Evolutionary conservation across 179 eudicot genomes (phyloP).

Genomic region (Monotropa hypopitys): DNA sequence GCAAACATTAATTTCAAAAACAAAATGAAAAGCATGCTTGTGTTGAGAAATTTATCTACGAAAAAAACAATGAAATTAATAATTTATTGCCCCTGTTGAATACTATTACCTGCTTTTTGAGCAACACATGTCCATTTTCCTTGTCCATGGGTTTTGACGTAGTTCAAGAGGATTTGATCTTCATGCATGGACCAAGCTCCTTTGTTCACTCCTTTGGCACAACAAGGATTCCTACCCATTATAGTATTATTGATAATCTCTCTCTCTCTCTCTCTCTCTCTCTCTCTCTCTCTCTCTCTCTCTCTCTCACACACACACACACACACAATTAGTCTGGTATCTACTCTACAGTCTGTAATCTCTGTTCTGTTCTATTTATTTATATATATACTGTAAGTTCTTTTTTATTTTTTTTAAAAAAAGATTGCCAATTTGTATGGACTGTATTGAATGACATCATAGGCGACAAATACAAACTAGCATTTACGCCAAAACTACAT

Average conservation of each 20-base stretch:
- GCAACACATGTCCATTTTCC: conserved; percentile 13
- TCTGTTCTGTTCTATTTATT: neutral
- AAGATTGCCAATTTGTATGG: too few relatives aligned
- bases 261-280: neutral
- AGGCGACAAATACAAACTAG: too few relatives aligned
- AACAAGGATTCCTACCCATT: conserved; percentile 9
- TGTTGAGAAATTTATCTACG: too few relatives aligned
- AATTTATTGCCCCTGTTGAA: neutral
- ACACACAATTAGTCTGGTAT: neutral
- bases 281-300: neutral
- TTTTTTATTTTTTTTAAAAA: too few relatives aligned
- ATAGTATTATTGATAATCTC: too few relatives aligned
- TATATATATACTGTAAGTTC: neutral
- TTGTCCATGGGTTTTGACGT: conserved; percentile 9
- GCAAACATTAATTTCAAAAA: neutral
- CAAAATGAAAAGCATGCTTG: too few relatives aligned
- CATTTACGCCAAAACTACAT: too few relatives aligned
- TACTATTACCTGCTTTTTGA: conserved; percentile 3
- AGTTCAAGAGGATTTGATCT: conserved; percentile 5
- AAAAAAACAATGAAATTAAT: neutral
- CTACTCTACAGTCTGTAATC: neutral
- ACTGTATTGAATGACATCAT: too few relatives aligned
- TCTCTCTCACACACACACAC: too few relatives aligned
- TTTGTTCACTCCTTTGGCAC: conserved; percentile 8
- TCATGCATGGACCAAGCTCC: conserved; percentile 11